Percentiles rank a stretch among this genome's conserved stretches.
phyloP scores from a whole-genome alignment of 2,329 filamentous ascomycete genomes.

The Parastagonospora nodorum region DNA sequence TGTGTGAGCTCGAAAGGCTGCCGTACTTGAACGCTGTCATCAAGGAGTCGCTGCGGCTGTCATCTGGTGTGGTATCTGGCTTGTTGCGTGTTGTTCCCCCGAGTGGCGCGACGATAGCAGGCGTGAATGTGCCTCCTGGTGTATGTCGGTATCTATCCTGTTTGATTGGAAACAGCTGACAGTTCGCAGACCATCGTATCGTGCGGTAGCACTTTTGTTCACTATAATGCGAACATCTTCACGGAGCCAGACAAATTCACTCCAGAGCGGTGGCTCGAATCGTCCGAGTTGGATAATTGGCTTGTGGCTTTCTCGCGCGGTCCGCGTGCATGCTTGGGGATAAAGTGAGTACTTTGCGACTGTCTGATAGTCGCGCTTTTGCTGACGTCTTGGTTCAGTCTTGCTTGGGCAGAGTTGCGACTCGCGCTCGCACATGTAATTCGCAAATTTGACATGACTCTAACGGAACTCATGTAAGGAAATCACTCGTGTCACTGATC shows the following conservation, averaged over 20 bases:
- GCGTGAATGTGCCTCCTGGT: constrained; percentile 20
- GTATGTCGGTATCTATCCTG: constrained; percentile 13
- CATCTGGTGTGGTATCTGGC: constrained; percentile 38
- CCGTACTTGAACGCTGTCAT: constrained; percentile 43
- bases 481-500: not conserved
- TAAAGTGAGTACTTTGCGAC: constrained; percentile 24
- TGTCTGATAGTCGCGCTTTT: not conserved
- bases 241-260: constrained; percentile 33
- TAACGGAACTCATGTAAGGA: constrained; percentile 25
- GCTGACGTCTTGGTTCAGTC: constrained; percentile 12
- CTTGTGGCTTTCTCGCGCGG: constrained; percentile 44
- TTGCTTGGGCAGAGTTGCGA: constrained; percentile 43
- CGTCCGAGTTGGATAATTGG: constrained; percentile 30
- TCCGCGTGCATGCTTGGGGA: constrained; percentile 40
- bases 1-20: constrained; percentile 46
- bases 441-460: constrained; percentile 38
- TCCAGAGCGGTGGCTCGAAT: constrained; percentile 41
- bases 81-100: constrained; percentile 30
- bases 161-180: not conserved
- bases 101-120: constrained; percentile 26
- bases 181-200: constrained; percentile 27
- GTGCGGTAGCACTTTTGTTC: constrained; percentile 41
- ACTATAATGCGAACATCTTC: constrained; percentile 40
- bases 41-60: constrained; percentile 48
- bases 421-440: constrained; percentile 36